These are phyloP conservation scores for Marasmius sp. DNA, from an alignment of 1,284 basidiomycete genomes.

Conservation along the genomic window DNA sequence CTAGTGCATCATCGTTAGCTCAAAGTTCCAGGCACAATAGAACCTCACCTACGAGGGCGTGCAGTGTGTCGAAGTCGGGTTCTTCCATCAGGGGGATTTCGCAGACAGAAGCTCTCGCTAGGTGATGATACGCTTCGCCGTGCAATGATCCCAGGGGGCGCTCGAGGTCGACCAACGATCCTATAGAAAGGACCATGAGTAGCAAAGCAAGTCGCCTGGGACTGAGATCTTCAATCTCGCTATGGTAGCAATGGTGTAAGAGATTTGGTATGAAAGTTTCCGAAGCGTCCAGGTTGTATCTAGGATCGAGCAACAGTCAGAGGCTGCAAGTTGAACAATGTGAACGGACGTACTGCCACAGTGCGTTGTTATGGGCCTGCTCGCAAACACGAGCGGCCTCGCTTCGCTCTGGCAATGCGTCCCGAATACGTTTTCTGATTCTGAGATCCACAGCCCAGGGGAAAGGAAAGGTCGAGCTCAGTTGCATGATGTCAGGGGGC, in stretches of 20 bases:
- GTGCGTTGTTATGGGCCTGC: slow-evolving; percentile 59
- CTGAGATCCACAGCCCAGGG: slow-evolving; percentile 57
- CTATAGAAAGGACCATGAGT: slow-evolving; percentile 68
- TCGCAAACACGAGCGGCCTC: slow-evolving; percentile 59
- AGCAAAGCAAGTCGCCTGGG: slow-evolving; percentile 63
- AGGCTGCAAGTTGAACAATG: slow-evolving; percentile 12
- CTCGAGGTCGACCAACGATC: slow-evolving; percentile 61
- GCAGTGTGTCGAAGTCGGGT: slow-evolving; percentile 64
- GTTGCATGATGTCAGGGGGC: slow-evolving; percentile 54
- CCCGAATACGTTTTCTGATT: slow-evolving; percentile 58
- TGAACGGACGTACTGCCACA: slow-evolving; percentile 61
- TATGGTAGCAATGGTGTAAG: slow-evolving; percentile 62
- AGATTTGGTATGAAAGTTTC: slow-evolving; percentile 66
- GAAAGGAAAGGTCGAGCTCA: slow-evolving; percentile 64
- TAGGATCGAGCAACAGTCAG: slow-evolving; percentile 26
- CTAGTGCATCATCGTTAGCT: slow-evolving; percentile 27
- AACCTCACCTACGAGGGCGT: slow-evolving; percentile 51
- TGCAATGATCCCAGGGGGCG: slow-evolving; percentile 49
- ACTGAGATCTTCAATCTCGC: slow-evolving; percentile 51
- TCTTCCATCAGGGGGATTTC: slow-evolving; percentile 71
- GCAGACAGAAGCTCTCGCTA: slow-evolving; percentile 67
- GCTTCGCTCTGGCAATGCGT: slow-evolving; percentile 52
- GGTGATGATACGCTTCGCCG: slow-evolving; percentile 66
- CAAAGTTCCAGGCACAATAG: background rate
- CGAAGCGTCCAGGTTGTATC: slow-evolving; percentile 66